Evolutionary conservation across 768 basidiomycete genomes (phyloP).

Genomic region (Kwoniella botswanensis): DNA sequence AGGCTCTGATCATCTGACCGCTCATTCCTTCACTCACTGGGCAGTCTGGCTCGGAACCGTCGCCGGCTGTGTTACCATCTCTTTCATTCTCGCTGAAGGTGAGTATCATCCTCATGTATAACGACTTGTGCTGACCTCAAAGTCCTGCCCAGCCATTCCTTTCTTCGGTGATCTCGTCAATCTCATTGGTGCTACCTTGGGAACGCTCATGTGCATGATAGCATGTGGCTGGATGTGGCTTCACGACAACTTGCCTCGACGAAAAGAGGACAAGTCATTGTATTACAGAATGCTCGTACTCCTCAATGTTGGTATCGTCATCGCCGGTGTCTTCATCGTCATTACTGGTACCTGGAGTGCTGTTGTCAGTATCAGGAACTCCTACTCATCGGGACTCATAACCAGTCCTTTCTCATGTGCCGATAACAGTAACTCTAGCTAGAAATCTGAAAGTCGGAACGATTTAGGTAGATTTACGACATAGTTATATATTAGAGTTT

Average conservation of each 20-base stretch:
- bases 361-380: conserved; percentile 33
- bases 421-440: conserved; percentile 37
- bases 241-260: conserved; percentile 35
- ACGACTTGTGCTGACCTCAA: conserved; percentile 24
- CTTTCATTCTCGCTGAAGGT: conserved; percentile 27
- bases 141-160: conserved; percentile 27
- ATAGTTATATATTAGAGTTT: background rate
- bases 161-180: conserved; percentile 40
- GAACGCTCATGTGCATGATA: conserved; percentile 39
- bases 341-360: conserved; percentile 44
- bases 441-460: background rate
- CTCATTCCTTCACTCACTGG: conserved; percentile 21
- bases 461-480: background rate
- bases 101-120: conserved; percentile 11
- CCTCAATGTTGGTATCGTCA: conserved; percentile 39
- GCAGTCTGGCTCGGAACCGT: conserved; percentile 25
- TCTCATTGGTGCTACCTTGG: conserved; percentile 39
- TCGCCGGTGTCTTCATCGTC: conserved; percentile 44
- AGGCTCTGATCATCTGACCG: conserved; percentile 31
- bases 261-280: conserved; percentile 35
- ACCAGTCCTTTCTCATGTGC: conserved; percentile 46
- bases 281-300: conserved; percentile 32
- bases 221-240: conserved; percentile 49
- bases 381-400: conserved; percentile 35
- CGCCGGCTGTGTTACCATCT: conserved; percentile 20